phyloP scores from a whole-genome alignment of 768 basidiomycete genomes.

The Tephrocybe rancida region DNA sequence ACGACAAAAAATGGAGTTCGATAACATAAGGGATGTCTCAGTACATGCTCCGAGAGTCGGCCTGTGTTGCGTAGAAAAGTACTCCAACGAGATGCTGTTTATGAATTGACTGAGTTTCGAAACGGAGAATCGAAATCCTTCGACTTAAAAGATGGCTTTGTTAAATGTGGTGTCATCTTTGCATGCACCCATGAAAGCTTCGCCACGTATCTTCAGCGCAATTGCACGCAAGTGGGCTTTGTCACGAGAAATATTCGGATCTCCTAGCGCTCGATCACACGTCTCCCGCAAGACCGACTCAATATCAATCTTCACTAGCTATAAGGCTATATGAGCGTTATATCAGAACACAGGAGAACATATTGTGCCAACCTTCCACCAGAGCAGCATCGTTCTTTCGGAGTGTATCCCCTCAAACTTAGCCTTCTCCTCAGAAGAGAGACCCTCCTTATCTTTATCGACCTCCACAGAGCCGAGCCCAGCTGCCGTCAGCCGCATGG shows the following conservation, averaged over 20 bases:
- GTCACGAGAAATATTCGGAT: slow-evolving; percentile 48
- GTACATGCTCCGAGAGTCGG: too few species aligned
- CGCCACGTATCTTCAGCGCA: slow-evolving; percentile 81
- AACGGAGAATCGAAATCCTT: too few species aligned
- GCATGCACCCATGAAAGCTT: slow-evolving; percentile 55
- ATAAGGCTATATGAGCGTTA: background rate
- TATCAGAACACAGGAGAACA: too few species aligned
- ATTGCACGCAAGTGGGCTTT: slow-evolving; percentile 75
- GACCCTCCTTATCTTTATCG: slow-evolving; percentile 76
- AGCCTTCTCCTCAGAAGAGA: slow-evolving; percentile 75
- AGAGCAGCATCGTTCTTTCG: slow-evolving; percentile 84
- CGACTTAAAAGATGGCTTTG: too few species aligned
- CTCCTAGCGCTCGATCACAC: slow-evolving; percentile 76
- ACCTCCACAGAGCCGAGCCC: slow-evolving; percentile 92
- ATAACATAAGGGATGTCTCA: too few species aligned
- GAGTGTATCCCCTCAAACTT: slow-evolving; percentile 87
- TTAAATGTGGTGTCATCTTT: too few species aligned
- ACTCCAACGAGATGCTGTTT: too few species aligned
- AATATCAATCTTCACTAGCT: slow-evolving; percentile 90
- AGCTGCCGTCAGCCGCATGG: slow-evolving; percentile 84
- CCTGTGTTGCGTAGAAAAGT: too few species aligned
- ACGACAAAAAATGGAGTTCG: too few species aligned
- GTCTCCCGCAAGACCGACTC: slow-evolving; percentile 87
- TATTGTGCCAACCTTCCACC: slow-evolving; percentile 69
- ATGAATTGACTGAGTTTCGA: too few species aligned